A percentile compares a stretch with the other conserved stretches of the same genome.
Evolutionary conservation across 2,329 filamentous ascomycete species (phyloP).

Genomic region (Aspergillus unguis): DNA sequence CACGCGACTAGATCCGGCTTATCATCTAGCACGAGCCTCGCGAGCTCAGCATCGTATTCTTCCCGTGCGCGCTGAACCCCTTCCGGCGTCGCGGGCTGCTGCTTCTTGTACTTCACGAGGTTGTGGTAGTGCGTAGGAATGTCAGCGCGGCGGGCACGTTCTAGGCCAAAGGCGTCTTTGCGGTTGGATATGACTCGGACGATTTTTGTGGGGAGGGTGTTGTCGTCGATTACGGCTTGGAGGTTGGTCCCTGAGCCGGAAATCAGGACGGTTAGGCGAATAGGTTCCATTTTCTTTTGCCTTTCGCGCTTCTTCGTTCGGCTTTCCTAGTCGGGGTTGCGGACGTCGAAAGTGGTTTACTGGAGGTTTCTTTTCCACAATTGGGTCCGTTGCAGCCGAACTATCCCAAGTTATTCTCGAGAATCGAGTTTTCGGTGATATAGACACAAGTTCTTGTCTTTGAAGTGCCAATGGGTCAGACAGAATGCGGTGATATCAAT

Average conservation of each 20-base stretch:
- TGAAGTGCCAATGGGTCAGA: not conserved
- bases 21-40: conserved; percentile 62
- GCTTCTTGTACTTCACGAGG: conserved; percentile 71
- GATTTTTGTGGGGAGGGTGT: conserved; percentile 53
- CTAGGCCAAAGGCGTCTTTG: conserved; percentile 62
- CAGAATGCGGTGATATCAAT: not conserved
- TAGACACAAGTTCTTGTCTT: not conserved
- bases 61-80: conserved; percentile 54
- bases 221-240: conserved; percentile 69
- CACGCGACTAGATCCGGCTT: conserved; percentile 73
- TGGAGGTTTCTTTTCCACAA: not conserved
- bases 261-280: conserved; percentile 64
- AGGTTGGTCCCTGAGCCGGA: conserved; percentile 75
- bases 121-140: conserved; percentile 82
- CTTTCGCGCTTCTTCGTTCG: not conserved
- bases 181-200: conserved; percentile 65
- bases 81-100: conserved; percentile 55
- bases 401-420: not conserved
- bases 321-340: not conserved
- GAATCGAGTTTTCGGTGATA: not conserved
- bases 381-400: not conserved
- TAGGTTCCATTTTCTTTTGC: conserved; percentile 25
- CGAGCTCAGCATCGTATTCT: conserved; percentile 72
- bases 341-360: not conserved
- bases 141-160: conserved; percentile 55